Percentiles rank a stretch among this genome's conserved stretches.
These are phyloP conservation scores for Aspergillus sclerotialis DNA, from an alignment of 2,329 filamentous ascomycete species.

Conservation along the genomic window DNA sequence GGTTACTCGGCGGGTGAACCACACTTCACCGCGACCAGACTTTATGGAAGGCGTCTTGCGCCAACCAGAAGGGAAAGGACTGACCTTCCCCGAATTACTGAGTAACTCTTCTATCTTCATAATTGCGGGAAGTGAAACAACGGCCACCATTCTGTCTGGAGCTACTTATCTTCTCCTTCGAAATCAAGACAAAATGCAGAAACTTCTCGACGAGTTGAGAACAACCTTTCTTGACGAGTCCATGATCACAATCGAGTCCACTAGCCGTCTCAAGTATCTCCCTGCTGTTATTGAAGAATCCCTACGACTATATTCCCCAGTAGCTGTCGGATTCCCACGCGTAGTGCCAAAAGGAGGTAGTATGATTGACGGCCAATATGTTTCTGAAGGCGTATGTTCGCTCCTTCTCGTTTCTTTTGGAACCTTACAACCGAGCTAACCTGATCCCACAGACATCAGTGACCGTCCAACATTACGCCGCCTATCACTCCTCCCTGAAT, in stretches of 20 bases:
- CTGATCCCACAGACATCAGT: constrained; percentile 31
- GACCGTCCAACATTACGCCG: constrained; percentile 39
- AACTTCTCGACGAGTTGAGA: constrained; percentile 33
- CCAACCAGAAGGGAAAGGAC: constrained; percentile 5
- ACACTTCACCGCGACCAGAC: constrained; percentile 5
- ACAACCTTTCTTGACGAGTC: constrained; percentile 25
- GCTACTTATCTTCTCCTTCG: constrained; percentile 35
- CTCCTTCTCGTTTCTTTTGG: no score
- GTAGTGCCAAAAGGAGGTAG: constrained; percentile 12
- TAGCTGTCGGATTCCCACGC: constrained; percentile 16
- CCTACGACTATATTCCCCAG: constrained; percentile 36
- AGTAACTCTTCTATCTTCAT: constrained; percentile 27
- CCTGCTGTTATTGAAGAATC: constrained; percentile 37
- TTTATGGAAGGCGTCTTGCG: constrained; percentile 13
- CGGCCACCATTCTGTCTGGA: constrained; percentile 38
- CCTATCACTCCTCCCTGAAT: constrained; percentile 38
- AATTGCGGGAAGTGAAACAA: constrained; percentile 38
- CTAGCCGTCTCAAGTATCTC: constrained; percentile 31
- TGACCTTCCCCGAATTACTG: constrained; percentile 26
- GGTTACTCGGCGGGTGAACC: no score
- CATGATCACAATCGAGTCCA: constrained; percentile 33
- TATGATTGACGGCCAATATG: constrained; percentile 12
- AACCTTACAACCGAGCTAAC: no score
- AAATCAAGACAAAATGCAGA: constrained; percentile 23
- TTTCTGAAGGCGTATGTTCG: constrained; percentile 14